Base-by-base conservation (phyloP, 1,284 basidiomycete species). In the Fomitopsis pinicola region DNA sequence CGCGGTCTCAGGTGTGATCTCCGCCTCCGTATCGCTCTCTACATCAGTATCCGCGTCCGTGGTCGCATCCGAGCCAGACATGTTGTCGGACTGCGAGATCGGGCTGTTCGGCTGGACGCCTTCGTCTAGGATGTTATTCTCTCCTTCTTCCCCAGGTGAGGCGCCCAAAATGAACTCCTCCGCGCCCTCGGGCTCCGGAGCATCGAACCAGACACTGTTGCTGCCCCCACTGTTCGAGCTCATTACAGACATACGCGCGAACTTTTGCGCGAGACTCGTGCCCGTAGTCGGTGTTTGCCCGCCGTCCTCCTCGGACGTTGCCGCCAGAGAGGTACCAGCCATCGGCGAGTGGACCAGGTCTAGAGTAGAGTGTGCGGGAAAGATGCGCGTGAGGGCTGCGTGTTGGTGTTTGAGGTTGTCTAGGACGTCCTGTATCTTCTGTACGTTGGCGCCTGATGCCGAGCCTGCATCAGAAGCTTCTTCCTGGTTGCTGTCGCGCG, bases 171-270 rank as follows among this genome's bases (percentile, higher is more conserved):
- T 69, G 70, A 86, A 91, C 68, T 92, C 89, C 69, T 91, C 83
- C 9, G 86, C 83, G 0, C 86, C 82, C 64, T 84, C 79, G 36
- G 74, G 79, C 61, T 84, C 84, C 22, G 76, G 70, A 14, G 90
- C 90, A 65, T 92, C 90, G 67, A 82, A 92, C 89, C 89, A 92
- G 66, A 90, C 82, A 59, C 82, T 80, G 56, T 79, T 62, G 45
- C 63, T 75, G 19, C 79, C 81, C 60, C 85, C 87, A 59, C 83
- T 86, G n/a, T 80, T 72, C 26, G 80, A 81, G 17, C 86, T 87
- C 26, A 78, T 71, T 22, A 80, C 75, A 10, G 87, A 88, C 61
- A 78, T 72, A 36, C 82, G 81, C 46, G 78, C 78, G 15, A 77
- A 76, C 38, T 68, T 74, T 48, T 74, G 74, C 1, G 77, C 72